phyloP scores from a whole-genome alignment of 805 yeast genomes.

The Debaryomyces maramus region DNA sequence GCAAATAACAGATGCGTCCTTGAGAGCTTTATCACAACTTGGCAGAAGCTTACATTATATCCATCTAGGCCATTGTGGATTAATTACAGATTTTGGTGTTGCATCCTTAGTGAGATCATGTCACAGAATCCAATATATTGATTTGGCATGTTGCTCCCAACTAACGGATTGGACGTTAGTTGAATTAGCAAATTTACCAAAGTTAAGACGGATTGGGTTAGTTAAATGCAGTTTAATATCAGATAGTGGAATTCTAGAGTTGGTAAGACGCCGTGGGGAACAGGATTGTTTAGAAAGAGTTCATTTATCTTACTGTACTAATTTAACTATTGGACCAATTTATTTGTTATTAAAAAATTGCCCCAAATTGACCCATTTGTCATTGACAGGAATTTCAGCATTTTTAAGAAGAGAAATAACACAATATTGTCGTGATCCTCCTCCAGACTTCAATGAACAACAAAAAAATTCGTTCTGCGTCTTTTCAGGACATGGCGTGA shows the following conservation, averaged over 20 bases:
- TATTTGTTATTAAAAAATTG: slow-evolving; percentile 72
- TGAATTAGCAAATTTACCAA: slow-evolving; percentile 74
- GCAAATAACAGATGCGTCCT: slow-evolving; percentile 78
- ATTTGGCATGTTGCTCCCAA: slow-evolving; percentile 90
- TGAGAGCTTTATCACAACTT: slow-evolving; percentile 67
- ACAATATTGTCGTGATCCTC: slow-evolving; percentile 86
- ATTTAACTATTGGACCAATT: slow-evolving; percentile 76
- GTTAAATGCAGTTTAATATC: slow-evolving; percentile 89
- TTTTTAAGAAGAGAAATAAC: slow-evolving; percentile 85
- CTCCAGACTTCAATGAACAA: slow-evolving; percentile 83
- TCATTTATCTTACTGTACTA: slow-evolving; percentile 87
- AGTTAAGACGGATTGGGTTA: slow-evolving; percentile 84
- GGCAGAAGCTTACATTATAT: slow-evolving; percentile 83
- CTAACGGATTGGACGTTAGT: slow-evolving; percentile 79
- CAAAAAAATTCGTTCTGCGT: slow-evolving; percentile 90
- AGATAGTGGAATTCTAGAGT: slow-evolving; percentile 74
- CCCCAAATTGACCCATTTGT: slow-evolving; percentile 83
- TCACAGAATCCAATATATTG: slow-evolving; percentile 85
- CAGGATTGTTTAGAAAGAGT: slow-evolving; percentile 89
- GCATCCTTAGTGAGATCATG: slow-evolving; percentile 71
- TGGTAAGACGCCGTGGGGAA: slow-evolving; percentile 64
- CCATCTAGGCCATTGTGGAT: slow-evolving; percentile 91
- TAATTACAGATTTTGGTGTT: slow-evolving; percentile 89
- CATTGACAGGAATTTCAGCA: slow-evolving; percentile 89
- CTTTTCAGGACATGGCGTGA: slow-evolving; percentile 88